Percentiles rank a stretch among this genome's conserved stretches.
Evolutionary conservation across 2,329 filamentous ascomycete genomes (phyloP).

Genomic region (Penicillium sp.): DNA sequence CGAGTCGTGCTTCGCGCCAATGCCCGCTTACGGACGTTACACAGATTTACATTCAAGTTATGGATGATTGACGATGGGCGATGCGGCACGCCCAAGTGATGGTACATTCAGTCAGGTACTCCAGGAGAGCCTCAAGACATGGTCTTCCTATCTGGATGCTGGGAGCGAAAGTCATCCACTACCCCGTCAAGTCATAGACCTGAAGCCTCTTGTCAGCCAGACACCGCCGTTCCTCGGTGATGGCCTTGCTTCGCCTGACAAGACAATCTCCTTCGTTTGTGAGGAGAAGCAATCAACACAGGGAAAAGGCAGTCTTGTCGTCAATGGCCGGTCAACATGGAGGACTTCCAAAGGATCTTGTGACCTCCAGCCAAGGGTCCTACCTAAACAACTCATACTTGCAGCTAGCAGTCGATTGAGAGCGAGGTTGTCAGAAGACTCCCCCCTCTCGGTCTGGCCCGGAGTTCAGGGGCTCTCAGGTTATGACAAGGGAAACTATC

Average conservation of each 20-base stretch:
- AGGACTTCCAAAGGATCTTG: conserved; percentile 13
- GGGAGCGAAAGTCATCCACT: conserved; percentile 7
- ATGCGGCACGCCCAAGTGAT: conserved; percentile 12
- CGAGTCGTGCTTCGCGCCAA: too few relatives aligned
- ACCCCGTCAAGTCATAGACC: conserved; percentile 10
- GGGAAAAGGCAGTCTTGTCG: conserved; percentile 8
- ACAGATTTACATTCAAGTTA: too few relatives aligned
- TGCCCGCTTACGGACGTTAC: too few relatives aligned
- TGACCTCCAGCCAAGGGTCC: conserved; percentile 11
- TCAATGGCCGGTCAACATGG: conserved; percentile 19
- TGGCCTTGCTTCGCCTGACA: conserved; percentile 4
- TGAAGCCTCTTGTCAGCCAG: conserved; percentile 12
- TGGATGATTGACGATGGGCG: conserved; percentile 8
- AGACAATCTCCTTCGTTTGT: conserved; percentile 14
- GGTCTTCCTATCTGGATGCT: conserved; percentile 11
- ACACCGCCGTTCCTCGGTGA: conserved; percentile 17
- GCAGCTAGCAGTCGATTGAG: conserved; percentile 7
- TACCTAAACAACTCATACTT: conserved; percentile 14
- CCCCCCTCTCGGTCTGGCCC: conserved; percentile 17
- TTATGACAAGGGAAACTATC: conserved; percentile 21
- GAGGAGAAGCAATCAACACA: conserved; percentile 12
- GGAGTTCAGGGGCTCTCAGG: conserved; percentile 13
- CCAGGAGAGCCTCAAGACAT: conserved; percentile 11
- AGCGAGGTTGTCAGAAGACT: conserved; percentile 14
- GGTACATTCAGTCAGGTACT: conserved; percentile 14